A percentile compares a stretch with the other conserved stretches of the same genome.
Conservation (phyloP, 164 flowering plant species). For the Saururus chinensis region DNA sequence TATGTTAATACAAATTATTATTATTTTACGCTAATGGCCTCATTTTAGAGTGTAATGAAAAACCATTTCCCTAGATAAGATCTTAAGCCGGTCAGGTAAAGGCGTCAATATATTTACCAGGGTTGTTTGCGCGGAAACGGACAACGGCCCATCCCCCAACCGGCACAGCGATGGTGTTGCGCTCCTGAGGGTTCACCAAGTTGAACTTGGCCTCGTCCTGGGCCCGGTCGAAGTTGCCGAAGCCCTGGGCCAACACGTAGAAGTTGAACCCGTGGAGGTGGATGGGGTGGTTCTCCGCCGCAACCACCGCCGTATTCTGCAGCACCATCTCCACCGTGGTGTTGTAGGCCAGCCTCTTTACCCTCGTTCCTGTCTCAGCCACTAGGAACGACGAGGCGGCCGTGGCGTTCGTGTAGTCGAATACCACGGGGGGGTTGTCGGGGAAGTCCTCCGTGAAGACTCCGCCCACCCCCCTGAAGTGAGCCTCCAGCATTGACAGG, state of each 20-base stretch:
- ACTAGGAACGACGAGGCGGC: constrained; percentile 6
- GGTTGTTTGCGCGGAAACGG: constrained; percentile 63
- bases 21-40: too few species aligned
- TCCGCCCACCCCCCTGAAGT: constrained; percentile 22
- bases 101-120: too few species aligned
- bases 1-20: too few species aligned
- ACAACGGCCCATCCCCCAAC: constrained; percentile 83
- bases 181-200: constrained; percentile 43
- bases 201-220: constrained; percentile 36
- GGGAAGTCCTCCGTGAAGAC: constrained; percentile 60
- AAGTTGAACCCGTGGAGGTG: constrained; percentile 68
- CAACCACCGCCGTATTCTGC: constrained; percentile 57
- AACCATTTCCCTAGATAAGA: too few species aligned
- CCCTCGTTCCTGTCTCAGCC: constrained; percentile 32
- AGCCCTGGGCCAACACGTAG: constrained; percentile 65
- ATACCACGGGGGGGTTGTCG: constrained; percentile 29
- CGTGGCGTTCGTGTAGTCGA: constrained; percentile 43
- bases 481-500: constrained; percentile 48
- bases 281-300: constrained; percentile 57
- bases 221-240: constrained; percentile 44
- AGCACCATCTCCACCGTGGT: constrained; percentile 58
- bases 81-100: too few species aligned
- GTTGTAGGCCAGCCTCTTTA: constrained; percentile 41
- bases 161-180: constrained; percentile 74
- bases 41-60: too few species aligned